A percentile compares a stretch with the other conserved stretches of the same genome.
Conservation (phyloP, 257 asterid species). For the Nicotiana attenuata region DNA sequence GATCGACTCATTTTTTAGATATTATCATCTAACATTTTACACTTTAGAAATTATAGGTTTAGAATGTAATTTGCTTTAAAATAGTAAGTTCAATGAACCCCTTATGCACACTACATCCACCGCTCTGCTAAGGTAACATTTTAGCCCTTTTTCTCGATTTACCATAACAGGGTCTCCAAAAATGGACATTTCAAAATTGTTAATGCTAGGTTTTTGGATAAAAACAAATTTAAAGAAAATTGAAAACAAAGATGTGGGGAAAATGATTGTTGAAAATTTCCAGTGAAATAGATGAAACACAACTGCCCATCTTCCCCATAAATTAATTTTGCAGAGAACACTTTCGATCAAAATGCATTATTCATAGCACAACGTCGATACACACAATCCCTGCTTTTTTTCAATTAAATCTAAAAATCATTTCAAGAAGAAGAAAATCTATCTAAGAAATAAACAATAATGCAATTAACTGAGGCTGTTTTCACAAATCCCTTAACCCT, state of each 20-base stretch:
- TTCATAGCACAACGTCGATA: constrained; percentile 27
- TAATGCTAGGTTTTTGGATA: no score
- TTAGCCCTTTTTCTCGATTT: no score
- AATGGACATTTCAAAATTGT: no score
- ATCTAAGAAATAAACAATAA: background rate
- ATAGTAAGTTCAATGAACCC: no score
- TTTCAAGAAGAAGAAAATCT: background rate
- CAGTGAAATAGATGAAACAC: constrained; percentile 33
- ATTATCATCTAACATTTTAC: no score
- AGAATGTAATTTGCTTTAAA: no score
- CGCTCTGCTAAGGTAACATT: no score
- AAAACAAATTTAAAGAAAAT: no score
- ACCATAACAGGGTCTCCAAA: no score
- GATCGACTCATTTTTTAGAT: no score
- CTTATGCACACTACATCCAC: no score
- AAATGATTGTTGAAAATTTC: constrained; percentile 54
- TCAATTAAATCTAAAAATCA: background rate
- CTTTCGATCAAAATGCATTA: constrained; percentile 52
- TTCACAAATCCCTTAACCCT: background rate
- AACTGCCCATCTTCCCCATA: constrained; percentile 56
- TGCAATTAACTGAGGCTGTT: background rate
- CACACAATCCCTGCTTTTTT: constrained; percentile 49
- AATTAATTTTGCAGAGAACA: constrained; percentile 37
- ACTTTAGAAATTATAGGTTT: no score
- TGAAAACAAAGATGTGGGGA: constrained; percentile 20